Evolutionary conservation across 164 flowering plant genomes (phyloP).

Genomic region (Platanus orientalis): DNA sequence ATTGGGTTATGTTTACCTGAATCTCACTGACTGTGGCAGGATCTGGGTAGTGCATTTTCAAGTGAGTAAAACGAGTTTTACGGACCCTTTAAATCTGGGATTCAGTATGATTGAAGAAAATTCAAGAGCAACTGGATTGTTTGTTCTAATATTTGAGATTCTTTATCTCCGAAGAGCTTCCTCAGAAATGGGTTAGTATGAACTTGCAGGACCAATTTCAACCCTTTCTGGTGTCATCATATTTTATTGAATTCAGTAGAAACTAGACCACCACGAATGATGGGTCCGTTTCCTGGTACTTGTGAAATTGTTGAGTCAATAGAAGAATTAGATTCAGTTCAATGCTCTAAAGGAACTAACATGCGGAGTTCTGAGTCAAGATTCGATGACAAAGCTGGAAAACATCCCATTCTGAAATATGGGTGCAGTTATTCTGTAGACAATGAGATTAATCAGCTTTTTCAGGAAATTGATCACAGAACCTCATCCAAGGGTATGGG

Average conservation of each 20-base stretch:
- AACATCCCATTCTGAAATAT: conserved; percentile 12
- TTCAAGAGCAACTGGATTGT: background rate
- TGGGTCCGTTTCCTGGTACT: conserved; percentile 34
- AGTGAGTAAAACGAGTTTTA: background rate
- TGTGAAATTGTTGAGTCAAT: conserved; percentile 64
- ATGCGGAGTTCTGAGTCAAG: conserved; percentile 15
- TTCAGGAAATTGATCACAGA: conserved; percentile 48
- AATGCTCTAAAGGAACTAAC: conserved; percentile 16
- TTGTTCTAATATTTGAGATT: conserved; percentile 10
- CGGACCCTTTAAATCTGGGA: background rate
- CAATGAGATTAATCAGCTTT: conserved; percentile 61
- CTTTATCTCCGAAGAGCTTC: conserved; percentile 5
- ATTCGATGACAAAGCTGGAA: conserved; percentile 21
- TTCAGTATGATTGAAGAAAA: conserved; percentile 19
- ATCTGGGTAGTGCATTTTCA: conserved; percentile 17
- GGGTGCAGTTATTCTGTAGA: conserved; percentile 41
- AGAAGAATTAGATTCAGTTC: conserved; percentile 31
- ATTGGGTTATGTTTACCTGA: background rate
- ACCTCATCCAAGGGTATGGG: conserved; percentile 25
- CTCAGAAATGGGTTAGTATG: conserved; percentile 34
- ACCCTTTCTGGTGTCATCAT: background rate
- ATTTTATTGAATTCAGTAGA: conserved; percentile 5
- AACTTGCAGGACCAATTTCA: background rate
- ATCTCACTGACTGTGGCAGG: conserved; percentile 22
- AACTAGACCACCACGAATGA: conserved; percentile 12